A percentile compares a stretch with the other conserved stretches of the same genome.
Conservation (phyloP, 176 grass and related monocot species). For the Triticum monococcum region DNA sequence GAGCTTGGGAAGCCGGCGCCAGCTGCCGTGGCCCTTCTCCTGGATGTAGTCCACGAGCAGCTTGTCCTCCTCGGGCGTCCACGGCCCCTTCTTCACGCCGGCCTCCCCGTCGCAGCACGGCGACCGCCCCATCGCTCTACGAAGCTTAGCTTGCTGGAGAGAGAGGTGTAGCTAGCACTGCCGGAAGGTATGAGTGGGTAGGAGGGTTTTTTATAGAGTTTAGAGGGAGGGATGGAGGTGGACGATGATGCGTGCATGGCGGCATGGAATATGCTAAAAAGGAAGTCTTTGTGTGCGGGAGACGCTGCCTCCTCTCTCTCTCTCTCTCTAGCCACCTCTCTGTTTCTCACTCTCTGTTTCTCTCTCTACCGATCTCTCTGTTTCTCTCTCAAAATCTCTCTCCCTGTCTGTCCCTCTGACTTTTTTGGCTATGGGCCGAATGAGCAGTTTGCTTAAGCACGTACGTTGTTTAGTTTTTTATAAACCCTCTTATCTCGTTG, state of each 20-base stretch:
- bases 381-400: too few species aligned
- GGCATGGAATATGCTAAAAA: not conserved
- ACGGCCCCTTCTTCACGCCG: slow-evolving; percentile 73
- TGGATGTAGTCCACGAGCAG: slow-evolving; percentile 65
- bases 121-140: slow-evolving; percentile 62
- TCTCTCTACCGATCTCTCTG: too few species aligned
- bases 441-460: too few species aligned
- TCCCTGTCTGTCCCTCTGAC: too few species aligned
- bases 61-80: slow-evolving; percentile 83
- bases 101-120: slow-evolving; percentile 75
- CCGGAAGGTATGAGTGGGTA: not conserved
- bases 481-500: too few species aligned
- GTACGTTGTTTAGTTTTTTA: too few species aligned
- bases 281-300: slow-evolving; percentile 59
- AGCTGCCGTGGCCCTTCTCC: slow-evolving; percentile 68
- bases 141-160: not conserved
- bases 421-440: too few species aligned
- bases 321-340: too few species aligned
- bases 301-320: not conserved
- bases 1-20: slow-evolving; percentile 79
- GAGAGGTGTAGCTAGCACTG: not conserved
- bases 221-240: not conserved
- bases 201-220: slow-evolving; percentile 54
- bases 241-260: slow-evolving; percentile 9
- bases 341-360: too few species aligned